Evolutionary conservation across 805 yeast species (phyloP), one percentile per base, ranked within the genome.

Genomic region (Candida verbasci): DNA sequence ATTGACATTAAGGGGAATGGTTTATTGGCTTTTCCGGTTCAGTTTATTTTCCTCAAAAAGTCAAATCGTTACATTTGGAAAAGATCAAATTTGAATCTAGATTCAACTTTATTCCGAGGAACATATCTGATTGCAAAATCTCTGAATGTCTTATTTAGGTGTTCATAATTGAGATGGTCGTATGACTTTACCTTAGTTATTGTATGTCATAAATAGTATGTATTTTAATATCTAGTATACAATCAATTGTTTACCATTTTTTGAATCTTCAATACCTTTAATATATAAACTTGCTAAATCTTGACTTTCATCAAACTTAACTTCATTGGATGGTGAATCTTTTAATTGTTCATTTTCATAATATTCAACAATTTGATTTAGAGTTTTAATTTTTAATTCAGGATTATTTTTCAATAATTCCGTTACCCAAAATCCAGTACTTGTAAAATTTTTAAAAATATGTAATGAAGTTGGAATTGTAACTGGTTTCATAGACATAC

Each of bases 401-500:
- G 44, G 43, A 45, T 66, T 56, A 29, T 51, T 37, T 45, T 63
- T 65, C 42, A 65, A 56, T 40, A 65, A 58, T 30, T 49, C 78
- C 9, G 96, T 84, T 40, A 88, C 80, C 99, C 99, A 93, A 65
- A 85, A 93, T 0, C 99, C 99, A 20, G 80, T 75, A 36, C 88
- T 79, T 5, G 83, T 79, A 38, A 93, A 61, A 53, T 89, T 84
- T 60, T 91, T 93, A 70, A 93, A 93, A 45, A 93, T 89, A 54
- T 86, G 86, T 41, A 86, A 65, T 0, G 95, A 78, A 1, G 96
- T 87, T 26, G 97, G 96, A 38, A 93, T 61, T n/a, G 77, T 74
- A 9, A 93, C 94, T 2, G 98, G 98, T 62, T 86, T 89, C 70
- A 82, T 80, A 3, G 97, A 86, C 98, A 93, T 93, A 25, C 95